These are phyloP conservation scores for Candida jianshihensis DNA, from an alignment of 805 yeast species.

Conservation along the genomic window DNA sequence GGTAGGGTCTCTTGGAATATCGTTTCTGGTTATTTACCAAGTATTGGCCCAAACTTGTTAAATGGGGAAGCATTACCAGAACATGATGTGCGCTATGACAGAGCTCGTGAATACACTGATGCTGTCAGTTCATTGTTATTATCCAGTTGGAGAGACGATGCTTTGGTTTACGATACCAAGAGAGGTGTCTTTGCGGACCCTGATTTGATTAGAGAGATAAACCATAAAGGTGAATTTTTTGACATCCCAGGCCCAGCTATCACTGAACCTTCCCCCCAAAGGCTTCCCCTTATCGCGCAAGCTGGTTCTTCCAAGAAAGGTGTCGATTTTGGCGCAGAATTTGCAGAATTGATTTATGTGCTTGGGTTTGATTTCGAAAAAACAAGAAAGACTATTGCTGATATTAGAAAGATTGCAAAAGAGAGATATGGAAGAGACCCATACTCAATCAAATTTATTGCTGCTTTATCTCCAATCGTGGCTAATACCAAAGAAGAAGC, in stretches of 20 bases:
- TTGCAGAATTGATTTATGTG: slow-evolving; percentile 33
- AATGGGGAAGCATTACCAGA: slow-evolving; percentile 29
- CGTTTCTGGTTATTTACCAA: slow-evolving; percentile 32
- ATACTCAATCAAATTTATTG: slow-evolving; percentile 28
- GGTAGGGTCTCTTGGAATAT: slow-evolving; percentile 39
- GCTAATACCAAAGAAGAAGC: slow-evolving; percentile 35
- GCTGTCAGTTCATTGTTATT: slow-evolving; percentile 30
- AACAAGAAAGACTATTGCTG: slow-evolving; percentile 19
- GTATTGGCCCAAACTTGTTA: slow-evolving; percentile 30
- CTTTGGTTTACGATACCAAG: slow-evolving; percentile 10
- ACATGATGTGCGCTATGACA: slow-evolving; percentile 31
- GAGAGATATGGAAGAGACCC: slow-evolving; percentile 27
- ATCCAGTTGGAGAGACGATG: slow-evolving; percentile 33
- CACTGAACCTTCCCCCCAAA: slow-evolving; percentile 32
- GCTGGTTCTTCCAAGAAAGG: slow-evolving; percentile 34
- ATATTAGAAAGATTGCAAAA: slow-evolving; percentile 25
- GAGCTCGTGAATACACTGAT: slow-evolving; percentile 32
- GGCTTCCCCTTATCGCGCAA: slow-evolving; percentile 34
- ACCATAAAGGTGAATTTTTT: slow-evolving; percentile 30
- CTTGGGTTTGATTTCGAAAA: slow-evolving; percentile 20
- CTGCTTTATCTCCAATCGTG: slow-evolving; percentile 26
- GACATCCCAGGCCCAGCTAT: slow-evolving; percentile 32
- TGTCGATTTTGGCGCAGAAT: slow-evolving; percentile 30
- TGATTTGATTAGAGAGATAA: slow-evolving; percentile 27
- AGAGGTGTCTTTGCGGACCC: slow-evolving; percentile 28